Evolutionary conservation across 2,329 filamentous ascomycete species (phyloP), one percentile per base, ranked within the genome.

Genomic region (Fusarium anthophilum): DNA sequence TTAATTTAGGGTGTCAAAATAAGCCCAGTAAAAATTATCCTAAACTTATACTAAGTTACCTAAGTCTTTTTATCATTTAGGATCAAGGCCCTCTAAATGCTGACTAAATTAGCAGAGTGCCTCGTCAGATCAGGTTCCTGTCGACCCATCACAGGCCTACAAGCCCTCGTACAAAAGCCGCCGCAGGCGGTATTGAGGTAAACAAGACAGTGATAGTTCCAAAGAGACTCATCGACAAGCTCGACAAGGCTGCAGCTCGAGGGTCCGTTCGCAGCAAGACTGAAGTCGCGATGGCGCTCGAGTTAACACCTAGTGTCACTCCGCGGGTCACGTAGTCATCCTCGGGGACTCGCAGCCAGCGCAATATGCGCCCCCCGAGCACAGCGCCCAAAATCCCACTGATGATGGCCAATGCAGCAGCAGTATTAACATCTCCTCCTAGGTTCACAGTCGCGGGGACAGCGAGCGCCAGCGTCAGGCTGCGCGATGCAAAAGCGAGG

Each of bases 261-360:
- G 88, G 89, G 70, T 91, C 89, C 2, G 86, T 87, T 5, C 85
- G 82, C 5, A 91, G 79, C 5, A 91, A 80, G 39, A 90, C 77
- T 0, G 90, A 89, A 8, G 89, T 91, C 3, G 85, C 89, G 44
- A 91, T 88, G 11, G 89, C 89, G 8, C 87, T 88, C 1, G 88
- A 89, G 76, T 91, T 91, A 4, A 87, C 87, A 8, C 89, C 89
- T n/a, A 91, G 79, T 3, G 88, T 88, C 8, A 91, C 88, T 15
- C 90, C 89, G n/a, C 88, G 82, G 3, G 89, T 91, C 39, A 91
- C 88, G 69, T 91, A 91, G 79, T 91, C 90, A 74, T 91, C 89
- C 79, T 90, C 86, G 0, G 88, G 88, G 8, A 91, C 87, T 64
- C 81, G 84, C 69, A 91, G 71, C 79, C 81, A 82, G 10, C 79